Conservation (phyloP, 108 stramenopile species). For the Skeletonema potamos region DNA sequence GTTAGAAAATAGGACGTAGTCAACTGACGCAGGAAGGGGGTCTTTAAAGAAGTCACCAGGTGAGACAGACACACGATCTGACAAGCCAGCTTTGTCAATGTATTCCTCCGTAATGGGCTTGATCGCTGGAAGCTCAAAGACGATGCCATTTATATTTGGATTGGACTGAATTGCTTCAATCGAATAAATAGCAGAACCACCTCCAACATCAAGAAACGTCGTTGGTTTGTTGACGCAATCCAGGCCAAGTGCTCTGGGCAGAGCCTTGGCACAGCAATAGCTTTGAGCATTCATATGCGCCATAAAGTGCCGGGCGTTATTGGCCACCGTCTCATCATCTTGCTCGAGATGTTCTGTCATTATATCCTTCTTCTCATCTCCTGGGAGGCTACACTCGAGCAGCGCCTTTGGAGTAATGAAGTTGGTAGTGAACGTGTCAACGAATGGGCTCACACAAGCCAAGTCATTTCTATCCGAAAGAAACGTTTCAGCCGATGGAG, state of each 20-base stretch:
- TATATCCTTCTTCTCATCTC: conserved; percentile 11
- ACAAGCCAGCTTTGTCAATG: neutral
- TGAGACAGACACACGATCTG: conserved; percentile 2
- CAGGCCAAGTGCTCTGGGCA: neutral
- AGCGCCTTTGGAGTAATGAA: neutral
- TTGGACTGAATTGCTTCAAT: conserved; percentile 8
- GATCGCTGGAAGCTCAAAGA: conserved; percentile 14
- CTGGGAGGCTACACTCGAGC: neutral
- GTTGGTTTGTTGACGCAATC: neutral
- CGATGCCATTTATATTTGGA: conserved; percentile 6
- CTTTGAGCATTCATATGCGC: conserved; percentile 12
- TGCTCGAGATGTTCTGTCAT: conserved; percentile 6
- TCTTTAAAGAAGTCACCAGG: conserved; percentile 13
- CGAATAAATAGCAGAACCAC: conserved; percentile 13
- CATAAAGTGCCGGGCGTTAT: conserved; percentile 14
- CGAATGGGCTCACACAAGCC: conserved; percentile 2
- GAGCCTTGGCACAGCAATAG: conserved; percentile 10
- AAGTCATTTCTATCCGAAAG: neutral
- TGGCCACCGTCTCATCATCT: neutral
- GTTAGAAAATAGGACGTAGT: conserved; percentile 6
- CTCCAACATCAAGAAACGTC: conserved; percentile 7
- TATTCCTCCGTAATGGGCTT: conserved; percentile 11
- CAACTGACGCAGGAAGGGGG: neutral
- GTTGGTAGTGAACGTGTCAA: conserved; percentile 2
- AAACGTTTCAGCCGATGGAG: conserved; percentile 4